Percentiles rank a stretch among this genome's conserved stretches.
Evolutionary conservation across 768 basidiomycete genomes (phyloP).

Genomic region (Guyanaporus albipodus): DNA sequence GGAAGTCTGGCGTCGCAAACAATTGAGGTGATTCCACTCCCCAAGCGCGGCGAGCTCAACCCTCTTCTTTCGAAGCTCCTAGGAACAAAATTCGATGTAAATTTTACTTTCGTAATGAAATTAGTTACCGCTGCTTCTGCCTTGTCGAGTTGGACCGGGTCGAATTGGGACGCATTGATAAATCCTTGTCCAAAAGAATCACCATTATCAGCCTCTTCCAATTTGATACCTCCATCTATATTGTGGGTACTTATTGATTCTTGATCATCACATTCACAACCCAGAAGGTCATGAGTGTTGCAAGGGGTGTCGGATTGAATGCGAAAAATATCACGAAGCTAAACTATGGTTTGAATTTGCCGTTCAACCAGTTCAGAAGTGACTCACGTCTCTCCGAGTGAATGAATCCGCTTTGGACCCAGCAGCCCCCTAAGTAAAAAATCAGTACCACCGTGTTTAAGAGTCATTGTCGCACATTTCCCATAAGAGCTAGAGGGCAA

Average conservation of each 20-base stretch:
- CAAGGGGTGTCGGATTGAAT: slow-evolving; percentile 74
- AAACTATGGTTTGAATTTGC: slow-evolving; percentile 3
- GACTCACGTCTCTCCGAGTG: slow-evolving; percentile 74
- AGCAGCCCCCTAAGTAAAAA: slow-evolving; percentile 34
- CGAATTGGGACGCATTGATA: slow-evolving; percentile 61
- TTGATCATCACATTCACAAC: slow-evolving; percentile 60
- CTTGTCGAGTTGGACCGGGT: slow-evolving; percentile 40
- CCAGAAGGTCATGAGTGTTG: slow-evolving; percentile 90
- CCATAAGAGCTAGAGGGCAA: slow-evolving; percentile 57
- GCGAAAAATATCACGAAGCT: slow-evolving; percentile 94
- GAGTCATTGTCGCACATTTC: slow-evolving; percentile 42
- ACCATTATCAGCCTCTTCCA: slow-evolving; percentile 30
- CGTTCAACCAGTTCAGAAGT: neutral
- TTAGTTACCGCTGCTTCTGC: slow-evolving; percentile 50
- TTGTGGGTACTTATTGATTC: neutral
- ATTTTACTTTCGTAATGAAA: neutral
- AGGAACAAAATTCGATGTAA: slow-evolving; percentile 1
- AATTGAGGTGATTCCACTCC: slow-evolving; percentile 85
- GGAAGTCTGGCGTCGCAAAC: slow-evolving; percentile 43
- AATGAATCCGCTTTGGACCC: slow-evolving; percentile 80
- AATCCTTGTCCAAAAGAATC: slow-evolving; percentile 45
- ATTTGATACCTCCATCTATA: slow-evolving; percentile 8
- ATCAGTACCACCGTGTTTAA: slow-evolving; percentile 5
- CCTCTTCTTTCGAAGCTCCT: slow-evolving; percentile 70
- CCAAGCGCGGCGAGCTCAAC: slow-evolving; percentile 65